Conservation (phyloP, 1,139 yeast species). For the Saccharomycopsis hybrid region DNA sequence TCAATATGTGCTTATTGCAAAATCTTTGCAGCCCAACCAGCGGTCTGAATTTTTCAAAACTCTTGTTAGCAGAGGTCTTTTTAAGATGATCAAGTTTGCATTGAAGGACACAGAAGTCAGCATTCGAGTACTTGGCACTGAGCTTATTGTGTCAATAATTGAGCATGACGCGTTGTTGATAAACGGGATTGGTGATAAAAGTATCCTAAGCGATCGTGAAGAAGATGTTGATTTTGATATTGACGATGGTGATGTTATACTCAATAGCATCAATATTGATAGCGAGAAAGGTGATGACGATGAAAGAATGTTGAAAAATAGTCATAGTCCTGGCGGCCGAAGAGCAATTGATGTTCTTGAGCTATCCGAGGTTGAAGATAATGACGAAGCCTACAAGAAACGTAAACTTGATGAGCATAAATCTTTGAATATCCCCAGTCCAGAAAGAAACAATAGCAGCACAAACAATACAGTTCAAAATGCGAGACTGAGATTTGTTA, state of each 20-base stretch:
- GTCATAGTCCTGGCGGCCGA: background rate
- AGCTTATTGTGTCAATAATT: slow-evolving; percentile 69
- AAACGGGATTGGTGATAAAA: slow-evolving; percentile 33
- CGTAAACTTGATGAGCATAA: slow-evolving; percentile 20
- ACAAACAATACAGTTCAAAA: no score
- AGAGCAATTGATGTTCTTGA: background rate
- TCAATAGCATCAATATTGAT: no score
- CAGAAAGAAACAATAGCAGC: no score
- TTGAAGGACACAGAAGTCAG: slow-evolving; percentile 47
- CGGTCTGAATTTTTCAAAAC: slow-evolving; percentile 59
- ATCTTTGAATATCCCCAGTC: background rate
- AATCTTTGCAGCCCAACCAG: slow-evolving; percentile 58
- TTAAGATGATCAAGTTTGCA: slow-evolving; percentile 67
- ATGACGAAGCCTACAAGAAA: background rate
- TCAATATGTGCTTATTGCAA: slow-evolving; percentile 73
- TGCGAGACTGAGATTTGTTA: no score
- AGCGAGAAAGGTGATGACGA: no score
- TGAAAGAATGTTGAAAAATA: background rate
- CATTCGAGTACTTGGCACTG: slow-evolving; percentile 71
- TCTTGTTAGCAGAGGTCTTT: slow-evolving; percentile 62
- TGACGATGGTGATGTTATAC: slow-evolving; percentile 4
- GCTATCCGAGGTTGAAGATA: background rate
- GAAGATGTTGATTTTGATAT: slow-evolving; percentile 2
- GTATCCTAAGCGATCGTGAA: no score
- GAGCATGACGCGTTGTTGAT: slow-evolving; percentile 78